These are phyloP conservation scores for Thermochaetoides thermophila DNA, from an alignment of 495 filamentous ascomycete species.

Conservation along the genomic window DNA sequence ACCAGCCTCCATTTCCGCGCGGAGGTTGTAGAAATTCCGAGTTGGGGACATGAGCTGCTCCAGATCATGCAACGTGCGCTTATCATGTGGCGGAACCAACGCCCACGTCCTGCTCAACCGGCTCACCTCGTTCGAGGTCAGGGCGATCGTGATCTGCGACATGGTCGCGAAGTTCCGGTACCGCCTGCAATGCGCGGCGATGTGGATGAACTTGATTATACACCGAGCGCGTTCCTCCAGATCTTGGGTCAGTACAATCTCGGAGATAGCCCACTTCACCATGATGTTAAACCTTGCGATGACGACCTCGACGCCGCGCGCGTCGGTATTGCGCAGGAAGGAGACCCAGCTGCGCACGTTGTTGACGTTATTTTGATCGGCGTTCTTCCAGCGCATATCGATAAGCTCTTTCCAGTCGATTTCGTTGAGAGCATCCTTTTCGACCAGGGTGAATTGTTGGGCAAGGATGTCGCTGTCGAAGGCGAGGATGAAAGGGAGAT, in stretches of 20 bases:
- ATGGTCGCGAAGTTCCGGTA: slow-evolving; percentile 94
- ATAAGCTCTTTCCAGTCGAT: slow-evolving; percentile 97
- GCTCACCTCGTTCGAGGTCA: slow-evolving; percentile 68
- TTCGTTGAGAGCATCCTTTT: slow-evolving; percentile 90
- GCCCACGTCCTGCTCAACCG: slow-evolving; percentile 71
- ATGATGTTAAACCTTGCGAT: slow-evolving; percentile 94
- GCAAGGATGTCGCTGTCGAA: slow-evolving; percentile 83
- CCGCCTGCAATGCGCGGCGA: slow-evolving; percentile 68
- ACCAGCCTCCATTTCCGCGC: slow-evolving; percentile 76
- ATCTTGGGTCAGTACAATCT: slow-evolving; percentile 72
- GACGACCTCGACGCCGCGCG: slow-evolving; percentile 84
- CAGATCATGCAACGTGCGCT: slow-evolving; percentile 60
- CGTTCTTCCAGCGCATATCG: slow-evolving; percentile 78
- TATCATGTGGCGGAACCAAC: slow-evolving; percentile 55
- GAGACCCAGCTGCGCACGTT: slow-evolving; percentile 77
- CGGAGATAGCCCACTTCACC: slow-evolving; percentile 92
- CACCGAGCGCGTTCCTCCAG: slow-evolving; percentile 70
- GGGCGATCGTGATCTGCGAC: slow-evolving; percentile 83
- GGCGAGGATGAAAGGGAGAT: slow-evolving; percentile 83
- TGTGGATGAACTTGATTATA: slow-evolving; percentile 84
- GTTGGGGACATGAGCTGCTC: slow-evolving; percentile 75
- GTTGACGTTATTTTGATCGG: slow-evolving; percentile 35
- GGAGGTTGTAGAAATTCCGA: slow-evolving; percentile 78
- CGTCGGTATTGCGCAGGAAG: slow-evolving; percentile 67
- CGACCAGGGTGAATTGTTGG: slow-evolving; percentile 88